Base-by-base conservation (phyloP, 1,284 basidiomycete genomes). In the Neonothopanus nambi region DNA sequence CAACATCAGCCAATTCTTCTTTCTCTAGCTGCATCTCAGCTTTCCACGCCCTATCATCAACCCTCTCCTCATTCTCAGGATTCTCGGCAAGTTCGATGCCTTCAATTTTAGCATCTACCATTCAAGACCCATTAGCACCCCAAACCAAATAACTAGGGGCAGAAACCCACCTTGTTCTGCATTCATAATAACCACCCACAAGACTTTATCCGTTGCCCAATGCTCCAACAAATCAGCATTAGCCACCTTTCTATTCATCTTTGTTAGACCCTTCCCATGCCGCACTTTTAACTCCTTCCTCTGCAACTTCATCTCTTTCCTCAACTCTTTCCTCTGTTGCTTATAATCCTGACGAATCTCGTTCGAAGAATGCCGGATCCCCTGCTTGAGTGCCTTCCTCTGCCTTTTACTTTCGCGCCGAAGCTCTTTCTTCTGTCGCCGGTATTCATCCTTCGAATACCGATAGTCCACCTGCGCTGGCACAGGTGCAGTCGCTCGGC, bases 141-240 rank as follows among this genome's bases (percentile, higher is more conserved):
- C 20, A 46, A 12, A 20, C 3, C 20, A 23, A 24, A 45, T 3
- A 35, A 5, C 9, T 11, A 30, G 9, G 24, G 12, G 20, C 6
- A 21, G 17, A 28, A 26, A 37, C n/a, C 26, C 13, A 48, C 47
- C 47, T 40, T 57, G 38, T 0, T 61, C 60, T 13, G 58, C 56
- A 50, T 48, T 55, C 54, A 63, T 54, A 18, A 64, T 52, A 2
- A 65, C 63, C 30, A 65, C 41, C 63, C 63, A 65, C 15, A 63
- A 36, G 2, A 62, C 28, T n/a, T 56, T 51, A 30, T 60, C 54
- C 20, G 55, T 56, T 15, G 51, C 40, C 57, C 59, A 59, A 46
- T 62, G 47, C 23, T 64, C 63, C 18, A 56, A 41, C 30, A 61
- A 51, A 50, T 64, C 59, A 5, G 63, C 63, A 17, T 61, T 55